phyloP scores from a whole-genome alignment of 108 stramenopile genomes.

The Cafeteria roenbergensis region DNA sequence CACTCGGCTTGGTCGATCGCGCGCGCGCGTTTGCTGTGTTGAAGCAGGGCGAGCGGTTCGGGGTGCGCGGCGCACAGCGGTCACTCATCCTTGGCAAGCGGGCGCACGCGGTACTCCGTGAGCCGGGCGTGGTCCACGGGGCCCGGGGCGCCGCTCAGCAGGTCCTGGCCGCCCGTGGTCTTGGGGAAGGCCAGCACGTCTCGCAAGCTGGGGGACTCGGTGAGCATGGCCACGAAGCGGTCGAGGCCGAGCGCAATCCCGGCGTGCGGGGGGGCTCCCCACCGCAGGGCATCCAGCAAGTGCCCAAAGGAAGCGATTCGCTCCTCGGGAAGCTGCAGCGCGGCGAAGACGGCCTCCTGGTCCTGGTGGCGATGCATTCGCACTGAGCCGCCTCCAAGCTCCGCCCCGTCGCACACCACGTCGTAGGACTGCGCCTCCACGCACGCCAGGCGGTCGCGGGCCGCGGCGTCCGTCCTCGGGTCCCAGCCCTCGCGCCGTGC shows the following conservation, averaged over 20 bases:
- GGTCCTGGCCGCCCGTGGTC: constrained; percentile 13
- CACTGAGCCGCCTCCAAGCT: constrained; percentile 16
- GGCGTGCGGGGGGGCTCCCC: constrained; percentile 13
- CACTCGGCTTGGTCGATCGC: no score
- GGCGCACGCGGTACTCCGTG: constrained; percentile 8
- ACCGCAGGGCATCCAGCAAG: constrained; percentile 11
- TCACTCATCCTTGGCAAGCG: not conserved
- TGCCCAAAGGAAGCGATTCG: constrained; percentile 12
- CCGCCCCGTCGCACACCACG: constrained; percentile 14
- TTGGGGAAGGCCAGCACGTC: constrained; percentile 25
- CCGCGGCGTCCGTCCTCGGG: not conserved
- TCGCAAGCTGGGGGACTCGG: not conserved
- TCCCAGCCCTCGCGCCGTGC: not conserved
- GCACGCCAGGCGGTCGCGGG: not conserved
- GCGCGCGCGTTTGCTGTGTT: no score
- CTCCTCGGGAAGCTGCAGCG: constrained; percentile 13
- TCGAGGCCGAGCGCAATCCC: constrained; percentile 22
- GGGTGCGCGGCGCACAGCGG: no score
- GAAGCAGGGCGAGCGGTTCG: no score
- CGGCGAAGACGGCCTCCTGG: constrained; percentile 5
- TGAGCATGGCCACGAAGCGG: constrained; percentile 1
- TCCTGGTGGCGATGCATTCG: not conserved
- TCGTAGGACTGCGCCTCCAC: constrained; percentile 12
- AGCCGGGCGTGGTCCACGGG: not conserved
- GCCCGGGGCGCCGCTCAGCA: constrained; percentile 8